Conservation (phyloP, 768 basidiomycete genomes). For the Wakefieldia striispora region DNA sequence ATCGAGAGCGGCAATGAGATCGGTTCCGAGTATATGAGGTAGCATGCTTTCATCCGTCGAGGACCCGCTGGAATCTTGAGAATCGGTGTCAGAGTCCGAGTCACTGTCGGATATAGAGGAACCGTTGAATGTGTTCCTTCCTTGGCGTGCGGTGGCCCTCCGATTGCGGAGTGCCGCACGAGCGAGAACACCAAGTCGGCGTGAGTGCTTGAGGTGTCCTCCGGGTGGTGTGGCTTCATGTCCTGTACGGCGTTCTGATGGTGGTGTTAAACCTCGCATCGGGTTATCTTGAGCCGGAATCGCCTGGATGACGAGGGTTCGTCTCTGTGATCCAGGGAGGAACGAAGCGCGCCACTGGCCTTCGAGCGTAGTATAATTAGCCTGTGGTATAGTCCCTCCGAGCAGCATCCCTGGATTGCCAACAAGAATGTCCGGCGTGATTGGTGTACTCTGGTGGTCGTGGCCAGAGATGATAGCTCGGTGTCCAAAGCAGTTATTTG, state of each 20-base stretch:
- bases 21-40: slow-evolving; percentile 25
- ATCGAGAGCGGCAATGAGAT: slow-evolving; percentile 28
- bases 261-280: neutral
- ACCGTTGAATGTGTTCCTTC: neutral
- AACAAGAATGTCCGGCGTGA: neutral
- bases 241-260: neutral
- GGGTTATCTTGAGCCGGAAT: neutral
- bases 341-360: slow-evolving; percentile 1
- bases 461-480: neutral
- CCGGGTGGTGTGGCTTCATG: neutral
- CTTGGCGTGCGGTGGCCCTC: slow-evolving; percentile 1
- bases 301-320: neutral
- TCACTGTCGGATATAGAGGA: slow-evolving; percentile 17
- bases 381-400: slow-evolving; percentile 3
- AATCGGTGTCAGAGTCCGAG: slow-evolving; percentile 17
- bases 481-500: neutral
- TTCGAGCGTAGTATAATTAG: neutral
- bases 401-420: slow-evolving; percentile 1
- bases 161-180: slow-evolving; percentile 23
- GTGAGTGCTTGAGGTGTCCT: neutral
- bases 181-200: slow-evolving; percentile 16
- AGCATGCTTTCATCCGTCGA: slow-evolving; percentile 20
- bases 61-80: slow-evolving; percentile 20
- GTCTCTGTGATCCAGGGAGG: neutral
- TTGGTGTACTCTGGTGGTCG: neutral